Base-by-base conservation (phyloP, 1,284 basidiomycete genomes). In the Trichosporon sp. region DNA sequence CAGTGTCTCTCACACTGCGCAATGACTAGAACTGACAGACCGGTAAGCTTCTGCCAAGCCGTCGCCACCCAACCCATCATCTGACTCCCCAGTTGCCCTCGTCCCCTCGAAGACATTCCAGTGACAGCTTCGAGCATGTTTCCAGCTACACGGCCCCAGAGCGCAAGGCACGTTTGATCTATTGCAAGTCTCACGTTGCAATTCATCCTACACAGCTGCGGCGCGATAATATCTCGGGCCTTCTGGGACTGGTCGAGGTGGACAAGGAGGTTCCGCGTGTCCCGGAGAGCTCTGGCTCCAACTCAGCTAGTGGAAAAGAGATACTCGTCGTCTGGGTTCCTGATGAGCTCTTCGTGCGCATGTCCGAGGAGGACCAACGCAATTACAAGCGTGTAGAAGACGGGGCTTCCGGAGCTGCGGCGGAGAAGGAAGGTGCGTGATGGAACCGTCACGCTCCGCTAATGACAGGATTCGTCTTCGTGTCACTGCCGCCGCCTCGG, bases 221-320 rank as follows among this genome's bases (percentile, higher is more conserved):
- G 2, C 85, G 89, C 71, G 95, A 97, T 80, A 96, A 98, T 78
- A 90, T 97, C 31, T 87, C 92, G 4, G 95, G 95, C 3, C 96
- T 95, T 77, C 86, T 93, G 6, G 88, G 89, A 13, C 84, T 97
- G 64, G 92, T 96, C 14, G 92, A 81, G 64, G 74, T 78, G 0
- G 71, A 74, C 89, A 81, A 56, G 9, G 60, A 65, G 4, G 61
- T 61, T 19, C 63, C 66, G 0, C 63, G 36, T 13, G 59, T 59
- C 9, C 66, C 66, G 0, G 59, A 65, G 4, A 54, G 49, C 11
- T 34, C 60, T 0, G 58, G 56, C 44, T 54, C 60, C 49, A 54
- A 54, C 27, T 54, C 49, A 11, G 19, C 49, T 7, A 54, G 49
- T 6, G 62, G 64, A 34, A 75, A 73, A 60, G 73, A 74, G 64